Evolutionary conservation across 2,329 filamentous ascomycete species (phyloP), one percentile per base, ranked within the genome.

Genomic region (Fusarium oligoseptatum): DNA sequence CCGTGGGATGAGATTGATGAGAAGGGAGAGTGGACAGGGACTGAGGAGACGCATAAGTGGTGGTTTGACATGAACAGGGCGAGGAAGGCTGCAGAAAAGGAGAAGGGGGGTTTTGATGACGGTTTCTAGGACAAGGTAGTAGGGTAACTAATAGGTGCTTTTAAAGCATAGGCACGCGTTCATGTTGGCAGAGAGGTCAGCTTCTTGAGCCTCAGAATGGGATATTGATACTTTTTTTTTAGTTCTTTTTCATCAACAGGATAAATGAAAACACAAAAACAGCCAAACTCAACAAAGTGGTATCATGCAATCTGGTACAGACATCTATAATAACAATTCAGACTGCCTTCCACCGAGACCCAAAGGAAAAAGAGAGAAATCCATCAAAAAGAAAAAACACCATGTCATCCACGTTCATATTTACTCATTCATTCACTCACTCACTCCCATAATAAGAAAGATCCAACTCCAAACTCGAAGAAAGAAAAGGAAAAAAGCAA

Each of bases 1-100:
- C 90, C 90, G 3, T 92, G 90, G 90, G 85, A 90, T 50, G 86
- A 89, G 81, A 72, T 87, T 34, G 82, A 86, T 50, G 82, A 76
- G 2, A 75, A 82, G 15, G 87, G 87, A 3, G 80, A 84, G 41
- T 86, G 83, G 79, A 83, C 79, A 0, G 85, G 86, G 39, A 81
- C 79, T 4, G 85, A 87, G 1, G 86, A 86, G 79, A 86, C 85
- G 12, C 88, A 91, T 72, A 80, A 79, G 58, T 92, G 90, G 90
- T 92, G 89, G 90, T 82, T 85, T 17, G 85, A 86, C 27, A 80
- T 81, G 2, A 88, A 91, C 75, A 77, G 80, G 27, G 83, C 86
- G 72, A 84, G 88, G 77, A 83, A 82, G 72, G 72, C 62, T 5
- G 77, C 72, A 6, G 88, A 89, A 79, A 84, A 76, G 67, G 77